Evolutionary conservation across 2,329 filamentous ascomycete species (phyloP).

Genomic region (Tolypocladium inflatum): DNA sequence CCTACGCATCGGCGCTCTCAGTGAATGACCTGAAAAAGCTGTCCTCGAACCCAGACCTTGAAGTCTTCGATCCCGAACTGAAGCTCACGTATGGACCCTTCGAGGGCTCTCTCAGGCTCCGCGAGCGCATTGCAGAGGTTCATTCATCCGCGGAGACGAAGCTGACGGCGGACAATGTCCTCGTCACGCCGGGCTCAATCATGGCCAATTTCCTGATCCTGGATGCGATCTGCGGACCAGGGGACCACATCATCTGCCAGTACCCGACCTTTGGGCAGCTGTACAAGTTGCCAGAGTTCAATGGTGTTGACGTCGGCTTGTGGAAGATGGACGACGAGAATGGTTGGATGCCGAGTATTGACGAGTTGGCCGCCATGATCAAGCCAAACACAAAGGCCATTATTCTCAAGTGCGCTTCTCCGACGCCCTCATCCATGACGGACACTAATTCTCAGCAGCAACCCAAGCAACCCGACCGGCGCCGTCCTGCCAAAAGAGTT

Average conservation of each 20-base stretch:
- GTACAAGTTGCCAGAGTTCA: constrained; percentile 59
- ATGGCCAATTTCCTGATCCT: constrained; percentile 66
- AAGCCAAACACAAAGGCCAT: constrained; percentile 53
- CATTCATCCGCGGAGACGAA: neutral
- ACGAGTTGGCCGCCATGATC: constrained; percentile 55
- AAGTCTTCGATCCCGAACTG: neutral
- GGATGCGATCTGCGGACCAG: constrained; percentile 46
- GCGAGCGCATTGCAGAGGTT: constrained; percentile 3
- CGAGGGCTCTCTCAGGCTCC: neutral
- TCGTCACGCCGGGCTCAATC: constrained; percentile 70
- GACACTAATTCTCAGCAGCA: constrained; percentile 45
- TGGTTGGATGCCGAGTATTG: constrained; percentile 54
- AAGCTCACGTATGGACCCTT: neutral
- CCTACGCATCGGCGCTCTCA: neutral
- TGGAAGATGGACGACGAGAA: constrained; percentile 60
- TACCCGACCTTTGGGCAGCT: constrained; percentile 78
- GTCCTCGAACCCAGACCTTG: neutral
- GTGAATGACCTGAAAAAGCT: neutral
- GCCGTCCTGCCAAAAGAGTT: constrained; percentile 53
- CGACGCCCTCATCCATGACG: neutral
- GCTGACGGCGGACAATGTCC: constrained; percentile 42
- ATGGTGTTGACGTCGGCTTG: constrained; percentile 64
- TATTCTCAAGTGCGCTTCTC: constrained; percentile 1
- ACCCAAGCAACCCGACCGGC: constrained; percentile 79
- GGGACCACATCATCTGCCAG: constrained; percentile 74